Percentiles rank a stretch among this genome's conserved stretches.
Evolutionary conservation across 2,329 filamentous ascomycete genomes (phyloP).

Genomic region (Fusarium zealandicum): DNA sequence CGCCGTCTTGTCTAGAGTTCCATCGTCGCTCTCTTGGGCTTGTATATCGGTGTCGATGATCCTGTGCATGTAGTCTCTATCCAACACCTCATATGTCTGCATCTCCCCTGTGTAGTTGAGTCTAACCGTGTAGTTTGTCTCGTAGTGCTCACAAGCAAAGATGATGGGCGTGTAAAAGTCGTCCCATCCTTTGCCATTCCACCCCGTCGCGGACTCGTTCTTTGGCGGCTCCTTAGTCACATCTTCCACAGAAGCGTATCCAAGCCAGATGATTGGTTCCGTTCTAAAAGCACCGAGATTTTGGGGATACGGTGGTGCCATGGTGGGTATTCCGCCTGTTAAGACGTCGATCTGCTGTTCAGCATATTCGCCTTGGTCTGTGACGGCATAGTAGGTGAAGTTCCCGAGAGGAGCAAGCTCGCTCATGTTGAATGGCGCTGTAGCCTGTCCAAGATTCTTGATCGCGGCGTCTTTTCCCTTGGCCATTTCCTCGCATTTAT

Average conservation of each 20-base stretch:
- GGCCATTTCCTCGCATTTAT: constrained; percentile 31
- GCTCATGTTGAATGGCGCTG: constrained; percentile 27
- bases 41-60: constrained; percentile 29
- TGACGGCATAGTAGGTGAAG: constrained; percentile 21
- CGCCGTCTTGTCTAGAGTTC: constrained; percentile 17
- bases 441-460: constrained; percentile 4
- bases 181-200: constrained; percentile 23
- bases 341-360: constrained; percentile 14
- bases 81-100: constrained; percentile 17
- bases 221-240: constrained; percentile 2
- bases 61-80: constrained; percentile 26
- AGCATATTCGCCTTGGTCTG: constrained; percentile 27
- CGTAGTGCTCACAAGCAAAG: constrained; percentile 36
- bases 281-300: constrained; percentile 29
- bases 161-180: constrained; percentile 21
- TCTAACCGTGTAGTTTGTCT: constrained; percentile 28
- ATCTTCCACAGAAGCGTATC: constrained; percentile 22
- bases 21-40: constrained; percentile 5
- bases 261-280: constrained; percentile 32
- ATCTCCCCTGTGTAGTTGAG: constrained; percentile 28
- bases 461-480: constrained; percentile 2
- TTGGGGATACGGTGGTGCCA: constrained; percentile 8
- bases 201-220: neutral
- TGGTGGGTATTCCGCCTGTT: neutral
- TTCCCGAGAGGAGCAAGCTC: constrained; percentile 20